These are phyloP conservation scores for Fraxinus xanthoxyloides DNA, from an alignment of 305 asterid species.

Conservation along the genomic window DNA sequence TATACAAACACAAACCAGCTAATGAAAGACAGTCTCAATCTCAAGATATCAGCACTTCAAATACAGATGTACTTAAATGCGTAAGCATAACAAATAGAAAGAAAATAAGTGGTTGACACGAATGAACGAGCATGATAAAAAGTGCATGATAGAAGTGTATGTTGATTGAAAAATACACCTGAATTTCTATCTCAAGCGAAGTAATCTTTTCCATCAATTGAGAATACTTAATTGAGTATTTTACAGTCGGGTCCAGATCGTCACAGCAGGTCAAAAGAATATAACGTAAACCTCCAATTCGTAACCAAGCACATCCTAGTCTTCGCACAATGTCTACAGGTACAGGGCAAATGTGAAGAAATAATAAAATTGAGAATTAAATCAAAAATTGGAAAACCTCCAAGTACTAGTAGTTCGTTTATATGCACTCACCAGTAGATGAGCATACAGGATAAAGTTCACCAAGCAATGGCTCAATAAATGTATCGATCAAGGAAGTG, in stretches of 20 bases:
- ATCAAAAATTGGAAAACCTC: background rate
- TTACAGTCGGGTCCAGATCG: constrained; percentile 79
- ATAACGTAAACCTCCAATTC: constrained; percentile 74
- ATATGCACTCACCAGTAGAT: constrained; percentile 46
- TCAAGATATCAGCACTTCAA: background rate
- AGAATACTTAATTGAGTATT: constrained; percentile 64
- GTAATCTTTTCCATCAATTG: constrained; percentile 62
- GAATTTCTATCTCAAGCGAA: constrained; percentile 72
- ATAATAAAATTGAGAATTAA: background rate
- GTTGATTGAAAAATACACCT: constrained; percentile 39
- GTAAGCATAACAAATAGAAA: background rate
- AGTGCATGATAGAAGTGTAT: background rate
- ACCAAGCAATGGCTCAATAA: constrained; percentile 59
- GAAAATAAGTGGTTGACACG: background rate
- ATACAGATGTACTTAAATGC: background rate
- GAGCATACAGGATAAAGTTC: constrained; percentile 49
- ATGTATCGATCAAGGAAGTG: constrained; percentile 51
- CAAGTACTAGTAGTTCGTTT: background rate
- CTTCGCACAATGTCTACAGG: constrained; percentile 37
- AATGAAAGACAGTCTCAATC: background rate
- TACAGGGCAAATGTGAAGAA: constrained; percentile 3
- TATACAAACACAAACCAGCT: constrained; percentile 4
- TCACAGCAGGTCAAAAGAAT: constrained; percentile 64
- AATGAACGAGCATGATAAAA: background rate
- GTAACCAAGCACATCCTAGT: constrained; percentile 60